Evolutionary conservation across 2,329 filamentous ascomycete genomes (phyloP).

Genomic region (Colletotrichum eleusines): DNA sequence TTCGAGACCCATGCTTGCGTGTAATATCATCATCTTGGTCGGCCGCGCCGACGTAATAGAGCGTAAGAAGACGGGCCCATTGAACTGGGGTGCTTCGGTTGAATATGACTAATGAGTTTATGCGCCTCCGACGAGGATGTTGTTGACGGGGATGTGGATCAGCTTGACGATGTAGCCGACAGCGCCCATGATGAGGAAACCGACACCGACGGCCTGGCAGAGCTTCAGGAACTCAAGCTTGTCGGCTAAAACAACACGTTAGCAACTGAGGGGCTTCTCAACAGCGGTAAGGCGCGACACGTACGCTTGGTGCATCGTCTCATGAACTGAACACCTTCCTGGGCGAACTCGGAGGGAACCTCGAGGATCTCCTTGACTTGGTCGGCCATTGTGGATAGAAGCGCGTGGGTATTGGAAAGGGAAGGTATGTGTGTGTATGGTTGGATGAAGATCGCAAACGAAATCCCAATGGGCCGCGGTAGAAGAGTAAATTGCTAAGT

Average conservation of each 20-base stretch:
- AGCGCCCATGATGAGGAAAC: constrained; percentile 78
- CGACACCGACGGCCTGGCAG: constrained; percentile 73
- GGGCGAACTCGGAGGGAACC: constrained; percentile 74
- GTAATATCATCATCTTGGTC: constrained; percentile 32
- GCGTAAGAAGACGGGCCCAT: constrained; percentile 21
- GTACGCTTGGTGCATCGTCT: constrained; percentile 72
- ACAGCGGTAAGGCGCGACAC: constrained; percentile 49
- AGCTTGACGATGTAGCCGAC: constrained; percentile 79
- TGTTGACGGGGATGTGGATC: constrained; percentile 78
- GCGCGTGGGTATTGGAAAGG: constrained; percentile 34
- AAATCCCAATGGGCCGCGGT: constrained; percentile 33
- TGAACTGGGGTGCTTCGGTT: constrained; percentile 23
- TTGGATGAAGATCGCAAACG: constrained; percentile 17
- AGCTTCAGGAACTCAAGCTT: constrained; percentile 59
- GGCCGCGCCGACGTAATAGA: constrained; percentile 17
- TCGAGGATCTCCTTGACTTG: constrained; percentile 78
- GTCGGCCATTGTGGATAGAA: constrained; percentile 67
- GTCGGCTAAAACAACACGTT: constrained; percentile 46
- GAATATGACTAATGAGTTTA: constrained; percentile 51
- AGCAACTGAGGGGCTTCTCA: neutral
- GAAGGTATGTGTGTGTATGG: neutral
- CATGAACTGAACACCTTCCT: constrained; percentile 72
- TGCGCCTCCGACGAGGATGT: constrained; percentile 76
- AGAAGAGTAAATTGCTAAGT: constrained; percentile 3
- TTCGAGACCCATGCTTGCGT: constrained; percentile 31